Base-by-base conservation (phyloP, 1,284 basidiomycete species). In the Cryptococcus amylolentus region DNA sequence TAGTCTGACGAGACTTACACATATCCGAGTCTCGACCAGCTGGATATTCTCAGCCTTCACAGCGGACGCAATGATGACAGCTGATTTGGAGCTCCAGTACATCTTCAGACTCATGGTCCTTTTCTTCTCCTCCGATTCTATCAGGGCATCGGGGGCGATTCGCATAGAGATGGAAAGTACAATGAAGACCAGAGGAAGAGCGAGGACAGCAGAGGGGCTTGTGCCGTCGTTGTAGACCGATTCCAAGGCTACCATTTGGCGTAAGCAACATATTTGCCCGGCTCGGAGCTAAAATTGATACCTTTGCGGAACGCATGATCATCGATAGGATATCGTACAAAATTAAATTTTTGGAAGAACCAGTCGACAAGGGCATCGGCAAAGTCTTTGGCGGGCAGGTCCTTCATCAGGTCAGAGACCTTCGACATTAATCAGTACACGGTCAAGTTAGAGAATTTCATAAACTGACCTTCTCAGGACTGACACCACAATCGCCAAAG, bases 31-130 rank as follows among this genome's bases (percentile, higher is more conserved):
- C 23, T 93, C 80, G 13, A 94, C 88, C 49, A 93, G 85, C 68
- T 93, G 90, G 45, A 94, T 73, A n/a, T 87, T 90, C 71, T 93
- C 90, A 0, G 88, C 86, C 67, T 92, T 90, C 55, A 94, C 87
- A 1, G 91, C 89, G 35, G 88, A 88, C 8, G 90, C 88, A 55
- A 93, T 87, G 42, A 91, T 80, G 49, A 92, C 81, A 1, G 89
- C 88, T 50, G 88, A 81, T 88, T 78, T 70, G 91, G 90, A 92
- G 54, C 88, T 88, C 91, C 91, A 94, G 68, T 93, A 93, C 76
- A 89, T 90, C 58, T 88, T 83, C 57, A 90, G 78, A 42, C 89
- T 91, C 10, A 85, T 87, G 23, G 88, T 79, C 65, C 86, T 80
- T 55, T 87, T 82, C 46, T 79, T 83, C 40, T 85, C 83, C 44